Base-by-base conservation (phyloP, 495 filamentous ascomycete species). In the Talaromyces proteolyticus region DNA sequence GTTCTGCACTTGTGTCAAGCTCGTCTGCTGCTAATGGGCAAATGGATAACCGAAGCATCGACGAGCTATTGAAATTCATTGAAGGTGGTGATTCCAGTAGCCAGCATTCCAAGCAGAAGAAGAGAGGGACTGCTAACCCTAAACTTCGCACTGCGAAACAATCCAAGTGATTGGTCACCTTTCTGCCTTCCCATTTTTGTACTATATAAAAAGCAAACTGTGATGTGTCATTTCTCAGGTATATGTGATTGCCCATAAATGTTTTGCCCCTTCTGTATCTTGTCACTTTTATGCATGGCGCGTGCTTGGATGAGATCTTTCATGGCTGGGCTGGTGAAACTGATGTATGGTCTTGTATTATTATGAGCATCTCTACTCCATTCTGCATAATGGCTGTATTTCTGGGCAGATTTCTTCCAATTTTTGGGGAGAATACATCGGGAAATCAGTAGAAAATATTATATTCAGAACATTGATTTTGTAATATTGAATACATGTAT, bases 1-100 rank as follows among this genome's bases (percentile, higher is more conserved):
- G 74, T 49, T 65, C 68, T 40, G 58, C 69, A 44, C 62, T 70
- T n/a, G 68, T 63, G 14, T 59, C 64, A 2, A 61, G 64, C 10
- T 57, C 67, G 17, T 63, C 57, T 11, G 54, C 59, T 20, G 58
- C 21, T 55, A 40, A 50, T 53, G 54, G 62, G 25, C 67, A 63
- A 20, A 62, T 88, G 50, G 89, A 94, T 57, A 77, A 80, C 24
- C 69, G 89, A 53, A 91, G 77, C 68, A 85, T 96, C 44, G 89
- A 95, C 52, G 89, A 96, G 60, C 68, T 96, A 44, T 64, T 96
- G 57, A 86, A 83, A 62, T 95, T 88, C 66, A 94, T 94, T 57
- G 88, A 93, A 62, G 89, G 89, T 17, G 78, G 70, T 34, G 82
- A 81, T 24, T 60, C 79, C 16, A 75, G 78, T 54, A 65, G 71